Evolutionary conservation across 139 green algal species (phyloP).

Genomic region (Pleodorina starrii): DNA sequence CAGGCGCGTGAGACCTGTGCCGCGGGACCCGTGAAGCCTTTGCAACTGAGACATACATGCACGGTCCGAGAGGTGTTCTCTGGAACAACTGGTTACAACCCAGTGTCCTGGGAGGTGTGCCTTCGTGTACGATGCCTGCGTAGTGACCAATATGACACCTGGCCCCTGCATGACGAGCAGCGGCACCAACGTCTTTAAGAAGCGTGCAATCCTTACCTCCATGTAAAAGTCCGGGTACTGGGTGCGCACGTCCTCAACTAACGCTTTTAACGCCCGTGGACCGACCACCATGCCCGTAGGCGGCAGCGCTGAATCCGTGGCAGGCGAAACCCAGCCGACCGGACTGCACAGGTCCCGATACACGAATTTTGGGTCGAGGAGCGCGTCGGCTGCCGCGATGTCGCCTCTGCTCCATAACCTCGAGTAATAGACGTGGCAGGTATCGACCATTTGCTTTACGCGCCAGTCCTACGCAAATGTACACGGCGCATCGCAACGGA

Average conservation of each 20-base stretch:
- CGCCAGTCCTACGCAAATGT: slow-evolving; percentile 57
- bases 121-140: too few relatives aligned
- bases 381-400: neutral
- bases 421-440: slow-evolving; percentile 45
- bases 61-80: too few relatives aligned
- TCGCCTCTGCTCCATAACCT: slow-evolving; percentile 47
- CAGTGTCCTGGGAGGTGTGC: too few relatives aligned
- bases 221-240: slow-evolving; percentile 34
- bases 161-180: too few relatives aligned
- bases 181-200: too few relatives aligned
- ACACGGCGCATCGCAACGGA: too few relatives aligned
- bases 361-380: slow-evolving; percentile 49
- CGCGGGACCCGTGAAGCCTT: too few relatives aligned
- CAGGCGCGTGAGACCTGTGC: too few relatives aligned
- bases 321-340: neutral
- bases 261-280: neutral
- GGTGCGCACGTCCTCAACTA: neutral
- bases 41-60: too few relatives aligned
- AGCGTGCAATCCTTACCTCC: slow-evolving; percentile 9
- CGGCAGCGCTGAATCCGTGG: neutral
- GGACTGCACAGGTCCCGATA: slow-evolving; percentile 38
- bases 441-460: slow-evolving; percentile 50
- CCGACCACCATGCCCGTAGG: slow-evolving; percentile 9
- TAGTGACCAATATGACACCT: too few relatives aligned
- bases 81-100: too few relatives aligned